A percentile compares a stretch with the other conserved stretches of the same genome.
Conservation (phyloP, 2,329 filamentous ascomycete species). For the Fusarium subtropicale region DNA sequence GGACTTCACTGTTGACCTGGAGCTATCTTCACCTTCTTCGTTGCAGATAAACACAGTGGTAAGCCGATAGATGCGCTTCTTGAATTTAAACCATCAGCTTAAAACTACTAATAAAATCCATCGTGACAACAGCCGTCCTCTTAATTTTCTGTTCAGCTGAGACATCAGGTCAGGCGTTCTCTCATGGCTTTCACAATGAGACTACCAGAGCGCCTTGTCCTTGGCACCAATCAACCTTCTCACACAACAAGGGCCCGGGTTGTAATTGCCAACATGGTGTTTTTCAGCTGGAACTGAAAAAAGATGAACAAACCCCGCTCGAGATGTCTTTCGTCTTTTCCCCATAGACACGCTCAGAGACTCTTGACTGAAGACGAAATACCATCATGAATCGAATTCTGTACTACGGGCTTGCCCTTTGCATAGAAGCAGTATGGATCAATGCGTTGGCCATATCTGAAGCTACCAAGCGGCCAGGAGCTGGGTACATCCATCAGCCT, state of each 20-base stretch:
- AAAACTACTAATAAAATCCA: too few relatives aligned
- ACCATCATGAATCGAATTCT: conserved; percentile 2
- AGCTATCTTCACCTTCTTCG: neutral
- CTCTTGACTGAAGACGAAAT: too few relatives aligned
- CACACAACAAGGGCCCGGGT: neutral
- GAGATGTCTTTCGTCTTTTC: neutral
- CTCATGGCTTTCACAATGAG: neutral
- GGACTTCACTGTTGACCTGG: neutral
- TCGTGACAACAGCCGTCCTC: neutral
- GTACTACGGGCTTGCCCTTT: neutral
- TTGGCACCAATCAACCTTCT: conserved; percentile 27
- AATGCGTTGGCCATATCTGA: conserved; percentile 22
- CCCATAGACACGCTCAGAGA: too few relatives aligned
- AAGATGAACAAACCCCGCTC: conserved; percentile 15
- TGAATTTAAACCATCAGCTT: fast-evolving
- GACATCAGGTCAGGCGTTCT: neutral
- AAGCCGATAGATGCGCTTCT: fast-evolving
- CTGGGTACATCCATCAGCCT: conserved; percentile 12
- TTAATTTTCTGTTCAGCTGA: neutral
- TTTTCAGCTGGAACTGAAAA: conserved; percentile 18
- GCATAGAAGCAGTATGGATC: neutral
- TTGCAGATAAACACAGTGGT: fast-evolving
- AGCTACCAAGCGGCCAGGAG: conserved; percentile 15
- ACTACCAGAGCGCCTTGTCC: conserved; percentile 9
- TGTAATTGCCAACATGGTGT: neutral